Percentiles rank a stretch among this genome's conserved stretches.
phyloP scores from a whole-genome alignment of 2,329 filamentous ascomycete genomes.

The Aotearoamyces nothofagi region DNA sequence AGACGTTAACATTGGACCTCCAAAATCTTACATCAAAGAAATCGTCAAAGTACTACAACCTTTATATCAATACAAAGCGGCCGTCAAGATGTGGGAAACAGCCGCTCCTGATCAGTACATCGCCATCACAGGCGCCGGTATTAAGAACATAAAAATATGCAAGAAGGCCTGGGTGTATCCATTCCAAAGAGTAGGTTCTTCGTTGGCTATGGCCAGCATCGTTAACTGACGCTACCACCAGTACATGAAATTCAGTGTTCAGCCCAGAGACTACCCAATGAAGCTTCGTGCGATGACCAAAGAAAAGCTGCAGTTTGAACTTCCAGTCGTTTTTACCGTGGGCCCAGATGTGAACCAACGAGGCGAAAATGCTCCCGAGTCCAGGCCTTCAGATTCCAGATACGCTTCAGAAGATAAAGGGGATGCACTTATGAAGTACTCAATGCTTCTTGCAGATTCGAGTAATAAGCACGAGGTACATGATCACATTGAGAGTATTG shows the following conservation, averaged over 20 bases:
- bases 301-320: constrained; percentile 71
- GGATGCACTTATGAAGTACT: constrained; percentile 65
- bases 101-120: constrained; percentile 72
- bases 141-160: constrained; percentile 59
- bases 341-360: constrained; percentile 58
- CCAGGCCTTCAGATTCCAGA: constrained; percentile 3
- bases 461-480: constrained; percentile 17
- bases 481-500: constrained; percentile 63
- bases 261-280: constrained; percentile 71
- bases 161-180: constrained; percentile 64
- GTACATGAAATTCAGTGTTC: constrained; percentile 35
- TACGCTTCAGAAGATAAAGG: constrained; percentile 30
- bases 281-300: constrained; percentile 77
- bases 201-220: too few relatives aligned
- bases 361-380: constrained; percentile 25
- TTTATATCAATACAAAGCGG: too few relatives aligned
- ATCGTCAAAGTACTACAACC: too few relatives aligned
- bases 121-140: constrained; percentile 67
- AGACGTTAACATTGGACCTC: too few relatives aligned
- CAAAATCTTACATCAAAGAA: too few relatives aligned
- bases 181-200: constrained; percentile 40
- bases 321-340: constrained; percentile 76
- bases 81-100: too few relatives aligned
- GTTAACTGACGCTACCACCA: too few relatives aligned
- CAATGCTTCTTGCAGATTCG: constrained; percentile 56